Base-by-base conservation (phyloP, 495 filamentous ascomycete species). In the Aspergillus cristatus region DNA sequence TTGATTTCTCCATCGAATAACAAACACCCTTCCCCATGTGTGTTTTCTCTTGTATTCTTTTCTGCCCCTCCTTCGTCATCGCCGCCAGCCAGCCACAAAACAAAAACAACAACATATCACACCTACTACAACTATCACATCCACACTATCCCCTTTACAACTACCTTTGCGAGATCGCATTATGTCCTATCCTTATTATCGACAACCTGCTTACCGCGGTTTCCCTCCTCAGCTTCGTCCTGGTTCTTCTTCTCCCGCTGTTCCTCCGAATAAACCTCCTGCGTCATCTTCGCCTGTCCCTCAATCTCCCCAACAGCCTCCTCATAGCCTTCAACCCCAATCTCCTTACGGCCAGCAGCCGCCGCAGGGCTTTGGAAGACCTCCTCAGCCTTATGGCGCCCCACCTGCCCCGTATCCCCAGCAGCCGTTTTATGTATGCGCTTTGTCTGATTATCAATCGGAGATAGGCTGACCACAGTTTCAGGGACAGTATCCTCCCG, bases 371-470 rank as follows among this genome's bases (percentile, higher is more conserved):
- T 63, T 58, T 40, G 42, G 40, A 32, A 51, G 51, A 31, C 43
- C 56, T 17, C 56, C 53, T 13, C 57, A 63, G 50, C 56, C 57
- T 41, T 61, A 60, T 45, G 57, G 53, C 48, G 46, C 54, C 17
- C 47, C 60, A 14, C 51, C 49, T 41, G 48, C 53, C 34, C 49
- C 55, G n/a, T 65, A 62, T 38, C 60, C 46, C 25, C 53, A 50
- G 20, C 47, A 46, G 17, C 41, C 48, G 7, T 43, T 51, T 26
- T 50, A 61, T 41, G 55, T 54, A 42, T 28, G 43, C 24, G 47
- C n/a, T 40, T 20, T 14, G 36, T 32, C 40, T 24, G 20, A 4
- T 24, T 24, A 24, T 24, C 20, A 8, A 4, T 24, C 8, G 20
- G 33, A 14, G n/a, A 18, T 40, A n/a, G 13, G 13, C 17, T 34